These are phyloP conservation scores for Aspergillus luchuensis DNA, from an alignment of 2,329 filamentous ascomycete genomes.

Conservation along the genomic window DNA sequence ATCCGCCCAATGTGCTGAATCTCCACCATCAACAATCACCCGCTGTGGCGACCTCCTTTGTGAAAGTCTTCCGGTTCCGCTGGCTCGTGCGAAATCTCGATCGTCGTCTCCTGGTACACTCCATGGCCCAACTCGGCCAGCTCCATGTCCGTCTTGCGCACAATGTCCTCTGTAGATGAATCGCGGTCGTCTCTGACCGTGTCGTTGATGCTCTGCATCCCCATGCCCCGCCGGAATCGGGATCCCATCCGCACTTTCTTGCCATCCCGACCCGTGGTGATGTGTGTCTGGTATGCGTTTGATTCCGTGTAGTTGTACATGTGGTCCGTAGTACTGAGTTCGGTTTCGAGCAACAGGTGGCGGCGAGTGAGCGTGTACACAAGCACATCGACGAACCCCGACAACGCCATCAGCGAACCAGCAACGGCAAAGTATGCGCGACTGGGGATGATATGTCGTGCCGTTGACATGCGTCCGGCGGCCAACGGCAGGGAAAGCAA, in stretches of 20 bases:
- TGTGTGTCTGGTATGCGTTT: constrained; percentile 31
- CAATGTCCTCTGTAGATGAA: constrained; percentile 49
- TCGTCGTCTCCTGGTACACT: constrained; percentile 47
- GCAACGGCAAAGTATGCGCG: constrained; percentile 53
- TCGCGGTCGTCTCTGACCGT: constrained; percentile 34
- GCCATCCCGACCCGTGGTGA: constrained; percentile 22
- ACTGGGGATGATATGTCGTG: constrained; percentile 35
- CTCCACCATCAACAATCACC: constrained; percentile 8
- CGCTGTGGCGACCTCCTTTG: constrained; percentile 4
- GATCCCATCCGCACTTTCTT: constrained; percentile 23
- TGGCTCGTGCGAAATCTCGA: constrained; percentile 44
- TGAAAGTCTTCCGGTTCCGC: constrained; percentile 24
- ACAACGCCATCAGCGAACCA: constrained; percentile 58
- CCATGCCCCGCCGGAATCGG: constrained; percentile 25
- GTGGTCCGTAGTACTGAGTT: constrained; percentile 34
- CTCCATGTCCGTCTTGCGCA: constrained; percentile 36
- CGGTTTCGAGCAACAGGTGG: constrained; percentile 55
- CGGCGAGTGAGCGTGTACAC: constrained; percentile 60
- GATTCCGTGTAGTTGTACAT: constrained; percentile 34
- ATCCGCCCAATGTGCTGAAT: not conserved
- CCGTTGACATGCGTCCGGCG: constrained; percentile 45
- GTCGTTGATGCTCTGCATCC: constrained; percentile 21
- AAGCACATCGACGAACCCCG: constrained; percentile 60
- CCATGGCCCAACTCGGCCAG: constrained; percentile 34
- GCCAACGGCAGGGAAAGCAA: constrained; percentile 65